A percentile compares a stretch with the other conserved stretches of the same genome.
Evolutionary conservation across 306 rosid genomes (phyloP).

Genomic region (Mucuna pruriens): DNA sequence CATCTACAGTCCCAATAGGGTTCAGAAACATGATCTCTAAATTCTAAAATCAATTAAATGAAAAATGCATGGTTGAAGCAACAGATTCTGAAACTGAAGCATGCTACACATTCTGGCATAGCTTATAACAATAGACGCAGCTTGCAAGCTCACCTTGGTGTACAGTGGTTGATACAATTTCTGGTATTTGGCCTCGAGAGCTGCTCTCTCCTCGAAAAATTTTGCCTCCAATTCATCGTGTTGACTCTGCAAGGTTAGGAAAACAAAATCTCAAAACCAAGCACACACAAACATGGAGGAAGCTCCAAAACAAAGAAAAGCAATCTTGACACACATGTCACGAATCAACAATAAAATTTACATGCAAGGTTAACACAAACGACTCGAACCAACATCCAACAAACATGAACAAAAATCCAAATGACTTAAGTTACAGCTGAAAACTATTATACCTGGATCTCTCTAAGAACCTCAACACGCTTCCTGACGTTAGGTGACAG

Average conservation of each 20-base stretch:
- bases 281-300: not conserved
- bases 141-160: constrained; percentile 51
- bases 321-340: not conserved
- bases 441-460: constrained; percentile 64
- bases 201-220: constrained; percentile 91
- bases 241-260: constrained; percentile 57
- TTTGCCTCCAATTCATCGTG: constrained; percentile 84
- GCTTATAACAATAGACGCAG: not conserved
- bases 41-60: not conserved
- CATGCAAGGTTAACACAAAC: not conserved
- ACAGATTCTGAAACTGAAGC: not conserved
- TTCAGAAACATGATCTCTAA: not conserved
- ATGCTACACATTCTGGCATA: not conserved
- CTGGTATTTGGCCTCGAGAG: constrained; percentile 92
- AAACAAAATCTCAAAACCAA: not conserved
- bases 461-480: constrained; percentile 90
- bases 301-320: not conserved
- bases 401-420: not conserved
- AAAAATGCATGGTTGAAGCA: not conserved
- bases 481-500: constrained; percentile 69
- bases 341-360: not conserved
- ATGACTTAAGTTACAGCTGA: not conserved
- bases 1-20: not conserved
- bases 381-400: not conserved
- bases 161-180: constrained; percentile 79